phyloP scores from a whole-genome alignment of 2,329 filamentous ascomycete genomes.

The Harringtonia lauricola region DNA sequence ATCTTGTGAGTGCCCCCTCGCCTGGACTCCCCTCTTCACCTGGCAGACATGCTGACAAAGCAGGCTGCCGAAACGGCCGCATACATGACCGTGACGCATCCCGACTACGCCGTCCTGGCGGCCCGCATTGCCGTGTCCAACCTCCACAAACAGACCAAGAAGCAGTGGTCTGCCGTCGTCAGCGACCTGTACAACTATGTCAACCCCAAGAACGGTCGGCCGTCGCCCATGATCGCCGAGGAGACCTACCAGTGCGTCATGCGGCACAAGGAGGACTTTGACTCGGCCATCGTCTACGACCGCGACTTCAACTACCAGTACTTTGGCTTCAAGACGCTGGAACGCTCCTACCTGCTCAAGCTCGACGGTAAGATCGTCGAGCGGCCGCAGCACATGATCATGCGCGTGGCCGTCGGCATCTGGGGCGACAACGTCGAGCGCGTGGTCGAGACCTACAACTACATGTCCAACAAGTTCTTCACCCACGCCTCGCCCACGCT shows the following conservation, averaged over 20 bases:
- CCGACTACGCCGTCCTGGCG: constrained; percentile 96
- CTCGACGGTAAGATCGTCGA: constrained; percentile 94
- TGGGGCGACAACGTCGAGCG: constrained; percentile 92
- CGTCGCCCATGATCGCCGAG: constrained; percentile 90
- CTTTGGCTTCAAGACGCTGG: constrained; percentile 98
- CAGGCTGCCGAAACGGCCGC: constrained; percentile 97
- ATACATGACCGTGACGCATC: constrained; percentile 99
- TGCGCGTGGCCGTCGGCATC: constrained; percentile 96
- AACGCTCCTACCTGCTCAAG: constrained; percentile 93
- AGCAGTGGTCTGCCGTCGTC: constrained; percentile 96
- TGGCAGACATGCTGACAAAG: neutral
- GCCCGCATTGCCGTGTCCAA: constrained; percentile 98
- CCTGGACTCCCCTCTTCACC: neutral
- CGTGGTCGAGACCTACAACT: constrained; percentile 94
- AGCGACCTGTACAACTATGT: constrained; percentile 90
- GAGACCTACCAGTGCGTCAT: constrained; percentile 87
- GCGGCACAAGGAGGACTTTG: constrained; percentile 92
- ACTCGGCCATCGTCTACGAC: constrained; percentile 98
- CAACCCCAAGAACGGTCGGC: constrained; percentile 79
- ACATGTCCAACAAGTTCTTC: constrained; percentile 98
- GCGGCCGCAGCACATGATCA: constrained; percentile 98
- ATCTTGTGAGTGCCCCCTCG: constrained; percentile 72
- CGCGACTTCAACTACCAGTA: constrained; percentile 99
- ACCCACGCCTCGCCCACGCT: constrained; percentile 96
- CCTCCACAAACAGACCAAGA: constrained; percentile 99